These are phyloP conservation scores for Chlorella sorokiniana DNA, from an alignment of 139 green algal genomes.

Conservation along the genomic window DNA sequence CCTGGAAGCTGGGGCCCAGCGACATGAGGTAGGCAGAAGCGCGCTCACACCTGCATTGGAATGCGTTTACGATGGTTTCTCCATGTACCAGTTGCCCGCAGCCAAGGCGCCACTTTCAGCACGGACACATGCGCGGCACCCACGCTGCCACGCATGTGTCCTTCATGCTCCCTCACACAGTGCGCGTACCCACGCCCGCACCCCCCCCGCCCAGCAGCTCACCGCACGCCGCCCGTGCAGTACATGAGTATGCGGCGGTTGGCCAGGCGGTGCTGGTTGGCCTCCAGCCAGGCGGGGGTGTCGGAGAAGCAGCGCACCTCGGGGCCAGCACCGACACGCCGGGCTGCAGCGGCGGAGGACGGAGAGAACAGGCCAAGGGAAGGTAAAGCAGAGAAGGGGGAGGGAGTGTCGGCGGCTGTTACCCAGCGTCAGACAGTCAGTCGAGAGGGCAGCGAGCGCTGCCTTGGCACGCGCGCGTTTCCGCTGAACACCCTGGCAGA, in stretches of 20 bases:
- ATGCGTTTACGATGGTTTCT: no score
- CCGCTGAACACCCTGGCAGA: not conserved
- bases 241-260: conserved; percentile 72
- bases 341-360: not conserved
- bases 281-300: conserved; percentile 75
- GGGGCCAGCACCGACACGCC: conserved; percentile 60
- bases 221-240: conserved; percentile 69
- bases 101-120: no score
- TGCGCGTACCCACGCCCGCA: no score
- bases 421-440: not conserved
- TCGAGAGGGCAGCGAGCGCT: not conserved
- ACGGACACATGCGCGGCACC: no score
- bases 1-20: conserved; percentile 62
- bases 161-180: no score
- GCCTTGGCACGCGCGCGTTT: no score
- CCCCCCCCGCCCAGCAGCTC: not conserved
- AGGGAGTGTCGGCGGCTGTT: not conserved
- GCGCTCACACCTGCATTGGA: conserved; percentile 67
- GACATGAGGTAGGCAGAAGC: conserved; percentile 71
- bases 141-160: no score
- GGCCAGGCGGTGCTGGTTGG: conserved; percentile 37
- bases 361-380: not conserved
- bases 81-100: no score
- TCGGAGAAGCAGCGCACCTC: conserved; percentile 72
- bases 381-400: not conserved